Evolutionary conservation across 192 early-diverging fungal species (phyloP).

Genomic region (Paraglomus occultum): DNA sequence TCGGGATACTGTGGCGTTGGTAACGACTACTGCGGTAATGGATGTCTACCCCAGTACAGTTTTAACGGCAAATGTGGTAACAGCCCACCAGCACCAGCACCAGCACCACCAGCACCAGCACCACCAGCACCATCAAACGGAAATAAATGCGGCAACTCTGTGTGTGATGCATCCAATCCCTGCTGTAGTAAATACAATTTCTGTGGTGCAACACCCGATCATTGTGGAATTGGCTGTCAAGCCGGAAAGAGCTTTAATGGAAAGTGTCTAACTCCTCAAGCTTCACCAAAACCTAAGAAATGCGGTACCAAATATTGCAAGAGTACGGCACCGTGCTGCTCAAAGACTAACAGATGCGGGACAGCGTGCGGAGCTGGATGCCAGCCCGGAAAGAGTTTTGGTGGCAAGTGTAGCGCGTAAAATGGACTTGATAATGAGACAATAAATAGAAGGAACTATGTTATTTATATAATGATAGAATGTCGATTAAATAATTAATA

Average conservation of each 20-base stretch:
- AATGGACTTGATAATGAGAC: too few relatives aligned
- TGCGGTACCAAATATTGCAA: background rate
- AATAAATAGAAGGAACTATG: too few relatives aligned
- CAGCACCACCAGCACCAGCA: background rate
- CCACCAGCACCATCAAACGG: slow-evolving; percentile 6
- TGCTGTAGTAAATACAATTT: slow-evolving; percentile 32
- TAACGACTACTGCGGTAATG: slow-evolving; percentile 24
- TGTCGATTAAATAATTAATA: too few relatives aligned
- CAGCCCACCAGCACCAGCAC: background rate
- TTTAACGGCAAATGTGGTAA: slow-evolving; percentile 15
- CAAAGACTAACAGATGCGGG: slow-evolving; percentile 28
- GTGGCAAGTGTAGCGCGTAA: background rate
- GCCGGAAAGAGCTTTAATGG: slow-evolving; percentile 18
- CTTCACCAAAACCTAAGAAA: background rate
- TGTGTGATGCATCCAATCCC: background rate
- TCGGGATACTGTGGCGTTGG: slow-evolving; percentile 32
- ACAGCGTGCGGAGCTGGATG: slow-evolving; percentile 27
- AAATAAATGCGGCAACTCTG: slow-evolving; percentile 7
- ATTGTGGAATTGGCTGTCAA: slow-evolving; percentile 31
- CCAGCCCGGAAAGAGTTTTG: slow-evolving; percentile 21
- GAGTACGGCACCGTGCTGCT: slow-evolving; percentile 23
- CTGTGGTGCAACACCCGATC: slow-evolving; percentile 27
- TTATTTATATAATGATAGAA: too few relatives aligned
- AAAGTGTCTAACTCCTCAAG: background rate
- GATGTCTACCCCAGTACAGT: slow-evolving; percentile 22